These are phyloP conservation scores for Venturia nashicola DNA, from an alignment of 2,329 filamentous ascomycete genomes.

Conservation along the genomic window DNA sequence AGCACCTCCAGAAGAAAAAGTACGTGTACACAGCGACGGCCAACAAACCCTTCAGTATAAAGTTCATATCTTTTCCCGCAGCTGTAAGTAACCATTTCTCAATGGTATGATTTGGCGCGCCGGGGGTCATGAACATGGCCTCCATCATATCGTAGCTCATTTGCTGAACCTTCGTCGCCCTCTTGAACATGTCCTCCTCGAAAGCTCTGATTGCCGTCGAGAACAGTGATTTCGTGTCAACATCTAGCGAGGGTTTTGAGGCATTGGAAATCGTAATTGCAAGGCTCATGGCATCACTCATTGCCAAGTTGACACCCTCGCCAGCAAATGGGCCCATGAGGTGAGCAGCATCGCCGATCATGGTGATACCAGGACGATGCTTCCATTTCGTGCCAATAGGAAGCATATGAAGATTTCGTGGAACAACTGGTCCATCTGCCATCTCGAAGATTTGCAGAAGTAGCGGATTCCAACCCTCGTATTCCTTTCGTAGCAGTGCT, in stretches of 20 bases:
- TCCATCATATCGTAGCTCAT: constrained; percentile 9
- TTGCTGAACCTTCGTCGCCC: constrained; percentile 3
- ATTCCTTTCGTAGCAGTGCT: not conserved
- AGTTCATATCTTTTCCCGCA: not conserved
- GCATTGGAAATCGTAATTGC: constrained; percentile 16
- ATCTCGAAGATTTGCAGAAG: constrained; percentile 1
- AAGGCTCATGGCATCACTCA: constrained; percentile 42
- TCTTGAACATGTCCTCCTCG: constrained; percentile 10
- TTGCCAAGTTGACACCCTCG: constrained; percentile 46
- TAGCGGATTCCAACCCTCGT: not conserved
- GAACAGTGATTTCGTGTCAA: not conserved
- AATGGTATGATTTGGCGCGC: constrained; percentile 7
- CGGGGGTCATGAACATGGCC: constrained; percentile 3
- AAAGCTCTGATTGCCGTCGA: not conserved
- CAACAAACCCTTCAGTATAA: not conserved
- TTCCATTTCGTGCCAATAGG: constrained; percentile 39
- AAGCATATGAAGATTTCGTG: constrained; percentile 39
- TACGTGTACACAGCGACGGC: not conserved
- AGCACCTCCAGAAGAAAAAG: constrained; percentile 5
- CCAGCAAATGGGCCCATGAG: constrained; percentile 47
- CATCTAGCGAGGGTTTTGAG: not conserved
- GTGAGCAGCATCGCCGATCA: constrained; percentile 50
- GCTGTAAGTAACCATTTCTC: constrained; percentile 7
- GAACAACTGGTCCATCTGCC: constrained; percentile 26
- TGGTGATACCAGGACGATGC: constrained; percentile 35